phyloP scores from a whole-genome alignment of 2,329 filamentous ascomycete species.

The Xylogone sp. region DNA sequence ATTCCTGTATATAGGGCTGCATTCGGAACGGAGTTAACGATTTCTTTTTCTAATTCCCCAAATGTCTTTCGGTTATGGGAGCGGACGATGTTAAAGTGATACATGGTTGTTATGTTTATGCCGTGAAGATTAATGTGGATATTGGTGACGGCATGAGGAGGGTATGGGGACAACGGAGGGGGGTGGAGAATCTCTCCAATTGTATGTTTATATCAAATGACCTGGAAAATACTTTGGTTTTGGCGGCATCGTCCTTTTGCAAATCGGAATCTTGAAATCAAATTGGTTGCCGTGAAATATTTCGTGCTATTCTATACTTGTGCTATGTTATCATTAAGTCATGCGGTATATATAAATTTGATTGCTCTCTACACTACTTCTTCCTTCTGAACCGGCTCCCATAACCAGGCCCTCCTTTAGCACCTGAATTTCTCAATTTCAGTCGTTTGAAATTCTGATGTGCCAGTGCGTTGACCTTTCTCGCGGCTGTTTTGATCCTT shows the following conservation, averaged over 20 bases:
- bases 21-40: slow-evolving; percentile 15
- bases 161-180: too few species aligned
- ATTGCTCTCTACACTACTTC: slow-evolving; percentile 20
- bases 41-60: neutral
- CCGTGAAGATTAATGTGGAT: neutral
- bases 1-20: slow-evolving; percentile 1
- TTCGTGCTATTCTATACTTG: neutral
- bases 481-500: slow-evolving; percentile 46
- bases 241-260: neutral
- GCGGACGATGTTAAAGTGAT: neutral
- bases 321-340: neutral
- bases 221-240: neutral
- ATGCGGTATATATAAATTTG: neutral
- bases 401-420: slow-evolving; percentile 57
- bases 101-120: slow-evolving; percentile 1
- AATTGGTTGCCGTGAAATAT: neutral
- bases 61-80: neutral
- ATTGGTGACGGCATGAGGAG: neutral
- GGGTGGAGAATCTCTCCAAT: neutral
- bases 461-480: slow-evolving; percentile 61
- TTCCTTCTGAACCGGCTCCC: slow-evolving; percentile 56
- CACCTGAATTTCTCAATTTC: slow-evolving; percentile 58
- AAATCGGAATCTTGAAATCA: neutral
- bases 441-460: slow-evolving; percentile 64
- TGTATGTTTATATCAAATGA: neutral